These are phyloP conservation scores for Alternaria postmessia DNA, from an alignment of 2,329 filamentous ascomycete species.

Conservation along the genomic window DNA sequence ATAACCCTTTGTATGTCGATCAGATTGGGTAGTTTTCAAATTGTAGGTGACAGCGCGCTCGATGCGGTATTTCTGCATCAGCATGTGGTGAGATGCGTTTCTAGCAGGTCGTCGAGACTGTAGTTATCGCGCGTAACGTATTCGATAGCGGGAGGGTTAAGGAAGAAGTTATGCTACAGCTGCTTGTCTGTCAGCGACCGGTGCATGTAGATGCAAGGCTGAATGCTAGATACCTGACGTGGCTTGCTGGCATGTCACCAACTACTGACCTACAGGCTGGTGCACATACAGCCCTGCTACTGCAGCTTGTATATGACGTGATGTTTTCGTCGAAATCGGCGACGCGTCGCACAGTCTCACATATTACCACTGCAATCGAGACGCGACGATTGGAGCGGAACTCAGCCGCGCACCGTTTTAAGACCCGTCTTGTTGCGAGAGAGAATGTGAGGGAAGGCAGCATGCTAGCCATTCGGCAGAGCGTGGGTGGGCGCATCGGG, in stretches of 20 bases:
- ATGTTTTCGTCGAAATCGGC: background rate
- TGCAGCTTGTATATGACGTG: constrained; percentile 24
- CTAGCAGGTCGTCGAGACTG: constrained; percentile 38
- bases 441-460: background rate
- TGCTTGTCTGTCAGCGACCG: constrained; percentile 9
- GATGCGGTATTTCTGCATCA: constrained; percentile 34
- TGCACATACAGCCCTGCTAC: constrained; percentile 50
- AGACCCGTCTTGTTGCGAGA: background rate
- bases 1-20: background rate
- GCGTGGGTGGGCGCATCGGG: constrained; percentile 2
- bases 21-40: background rate
- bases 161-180: constrained; percentile 53
- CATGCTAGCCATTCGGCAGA: constrained; percentile 20
- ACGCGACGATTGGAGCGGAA: background rate
- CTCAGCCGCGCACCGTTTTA: background rate
- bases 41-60: constrained; percentile 44
- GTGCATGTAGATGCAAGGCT: background rate
- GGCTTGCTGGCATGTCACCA: constrained; percentile 50
- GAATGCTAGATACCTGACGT: constrained; percentile 36
- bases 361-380: background rate
- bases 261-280: constrained; percentile 51
- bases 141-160: constrained; percentile 45
- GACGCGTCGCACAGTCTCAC: background rate
- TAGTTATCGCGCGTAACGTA: constrained; percentile 38
- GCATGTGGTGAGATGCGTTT: constrained; percentile 38